Conservation (phyloP, 345 rosid genomes). For the Chamaenerion angustifolium region DNA sequence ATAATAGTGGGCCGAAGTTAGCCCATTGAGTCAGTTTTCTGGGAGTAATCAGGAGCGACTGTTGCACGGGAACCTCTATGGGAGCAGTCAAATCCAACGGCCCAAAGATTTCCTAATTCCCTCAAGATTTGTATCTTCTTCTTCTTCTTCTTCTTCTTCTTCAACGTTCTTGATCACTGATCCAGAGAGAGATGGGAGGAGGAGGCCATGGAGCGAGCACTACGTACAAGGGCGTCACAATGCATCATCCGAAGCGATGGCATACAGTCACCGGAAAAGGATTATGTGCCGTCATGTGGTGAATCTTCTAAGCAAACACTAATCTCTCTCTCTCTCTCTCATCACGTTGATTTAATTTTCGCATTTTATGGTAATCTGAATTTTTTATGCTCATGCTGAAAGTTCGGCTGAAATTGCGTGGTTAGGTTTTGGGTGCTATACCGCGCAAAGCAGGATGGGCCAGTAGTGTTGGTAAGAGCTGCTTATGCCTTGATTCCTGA, state of each 20-base stretch:
- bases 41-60: no score
- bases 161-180: constrained; percentile 3
- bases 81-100: no score
- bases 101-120: no score
- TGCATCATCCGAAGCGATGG: constrained; percentile 80
- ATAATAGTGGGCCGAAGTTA: no score
- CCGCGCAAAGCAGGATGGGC: constrained; percentile 30
- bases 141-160: constrained; percentile 19
- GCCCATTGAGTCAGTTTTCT: no score
- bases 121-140: constrained; percentile 3
- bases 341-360: no score
- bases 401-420: not conserved
- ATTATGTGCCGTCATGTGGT: constrained; percentile 88
- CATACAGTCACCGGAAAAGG: constrained; percentile 81
- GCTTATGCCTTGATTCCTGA: not conserved
- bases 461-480: constrained; percentile 22
- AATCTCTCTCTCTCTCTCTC: no score
- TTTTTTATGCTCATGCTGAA: no score
- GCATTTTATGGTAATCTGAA: no score
- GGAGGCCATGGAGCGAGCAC: constrained; percentile 60
- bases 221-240: constrained; percentile 56
- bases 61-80: no score
- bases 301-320: no score
- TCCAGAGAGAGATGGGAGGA: constrained; percentile 31
- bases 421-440: constrained; percentile 26